A percentile compares a stretch with the other conserved stretches of the same genome.
These are phyloP conservation scores for Carex scoparia DNA, from an alignment of 176 grass and related monocot species.

Conservation along the genomic window DNA sequence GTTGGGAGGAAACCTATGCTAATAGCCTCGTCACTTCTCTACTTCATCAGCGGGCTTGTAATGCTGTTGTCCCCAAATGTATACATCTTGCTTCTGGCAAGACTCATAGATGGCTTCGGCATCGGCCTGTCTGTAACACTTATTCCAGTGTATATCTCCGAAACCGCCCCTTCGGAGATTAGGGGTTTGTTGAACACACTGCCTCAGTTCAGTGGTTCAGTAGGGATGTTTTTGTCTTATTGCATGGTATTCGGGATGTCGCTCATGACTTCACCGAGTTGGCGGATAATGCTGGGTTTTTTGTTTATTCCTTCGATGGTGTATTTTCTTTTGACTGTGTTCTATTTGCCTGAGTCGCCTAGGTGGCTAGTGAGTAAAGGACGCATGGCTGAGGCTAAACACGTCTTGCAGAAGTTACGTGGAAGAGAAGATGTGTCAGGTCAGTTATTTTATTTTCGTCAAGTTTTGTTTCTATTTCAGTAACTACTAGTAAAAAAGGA, in stretches of 20 bases:
- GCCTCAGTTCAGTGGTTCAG: conserved; percentile 80
- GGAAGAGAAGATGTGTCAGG: conserved; percentile 88
- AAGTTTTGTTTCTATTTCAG: conserved; percentile 2
- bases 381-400: conserved; percentile 74
- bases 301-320: conserved; percentile 67
- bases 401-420: conserved; percentile 62
- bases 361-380: conserved; percentile 95
- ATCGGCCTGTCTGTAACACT: conserved; percentile 78
- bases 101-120: conserved; percentile 78
- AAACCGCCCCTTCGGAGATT: conserved; percentile 83
- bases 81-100: conserved; percentile 68
- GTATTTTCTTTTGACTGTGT: conserved; percentile 62
- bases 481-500: background rate
- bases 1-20: conserved; percentile 75
- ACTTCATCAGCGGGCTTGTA: conserved; percentile 66
- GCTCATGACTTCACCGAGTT: conserved; percentile 54
- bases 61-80: conserved; percentile 89
- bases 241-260: conserved; percentile 95
- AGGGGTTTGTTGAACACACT: conserved; percentile 74
- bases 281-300: conserved; percentile 92
- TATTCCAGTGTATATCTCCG: conserved; percentile 85
- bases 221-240: conserved; percentile 88
- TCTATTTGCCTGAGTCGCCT: conserved; percentile 84
- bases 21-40: conserved; percentile 64
- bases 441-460: conserved; percentile 28